Base-by-base conservation (phyloP, 768 basidiomycete species). In the Scleroderma citrinum region DNA sequence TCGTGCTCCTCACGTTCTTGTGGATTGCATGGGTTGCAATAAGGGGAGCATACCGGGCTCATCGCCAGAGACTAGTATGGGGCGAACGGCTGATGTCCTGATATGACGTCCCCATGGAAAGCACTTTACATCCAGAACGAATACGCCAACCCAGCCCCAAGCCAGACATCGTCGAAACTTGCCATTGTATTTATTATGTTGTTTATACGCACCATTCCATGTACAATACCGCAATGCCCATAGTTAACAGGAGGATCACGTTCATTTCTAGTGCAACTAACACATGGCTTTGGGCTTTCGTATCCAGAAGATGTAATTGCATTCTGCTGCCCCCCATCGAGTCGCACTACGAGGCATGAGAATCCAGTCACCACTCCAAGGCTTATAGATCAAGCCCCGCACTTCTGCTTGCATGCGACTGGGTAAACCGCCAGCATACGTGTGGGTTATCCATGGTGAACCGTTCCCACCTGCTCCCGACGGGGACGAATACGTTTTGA, bases 261-360 rank as follows among this genome's bases (percentile, higher is more conserved):
- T 29, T 42, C 19, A n/a, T 42, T 41, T 23, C 5, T 19, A 11
- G 19, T n/a, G 13, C n/a, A 21, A 7, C 21, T 30, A 20, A 21
- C 2, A 16, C 32, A 39, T 6, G 24, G 40, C 39, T 19, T 7
- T 3, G 13, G 90, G 87, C 55, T 82, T 87, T 21, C 89, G 74
- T n/a, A 83, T 84, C 89, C 91, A 92, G 66, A 92, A 90, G 55
- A 92, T 53, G 65, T 92, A 92, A 59, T 88, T 92, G 61, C 82
- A 87, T 30, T 69, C 67, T 44, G 81, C 74, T 20, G 76, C 78
- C 6, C 69, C 68, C 55, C 72, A 71, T 3, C 61, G 65, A 3
- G 67, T 68, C 7, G 76, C 76, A 16, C 73, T 72, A 32, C 83
- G 71, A 5, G 85, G 77, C 49, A 80, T 78, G n/a, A 92, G 70